phyloP scores from a whole-genome alignment of 805 yeast species.

The Candida germanica region DNA sequence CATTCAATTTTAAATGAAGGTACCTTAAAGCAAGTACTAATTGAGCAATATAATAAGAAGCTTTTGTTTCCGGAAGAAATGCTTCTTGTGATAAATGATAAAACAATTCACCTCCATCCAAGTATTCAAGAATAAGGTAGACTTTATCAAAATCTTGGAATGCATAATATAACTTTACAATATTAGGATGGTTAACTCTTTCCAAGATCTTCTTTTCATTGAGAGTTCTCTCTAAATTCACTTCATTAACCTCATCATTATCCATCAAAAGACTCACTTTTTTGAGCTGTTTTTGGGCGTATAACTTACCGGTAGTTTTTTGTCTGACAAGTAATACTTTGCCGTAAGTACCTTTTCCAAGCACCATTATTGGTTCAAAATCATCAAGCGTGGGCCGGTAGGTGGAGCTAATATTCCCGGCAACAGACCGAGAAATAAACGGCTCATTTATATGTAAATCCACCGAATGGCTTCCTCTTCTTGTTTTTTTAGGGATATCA shows the following conservation, averaged over 20 bases:
- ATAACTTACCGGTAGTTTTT: constrained; percentile 33
- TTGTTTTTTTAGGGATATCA: constrained; percentile 3
- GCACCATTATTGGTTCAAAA: constrained; percentile 41
- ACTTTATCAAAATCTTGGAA: constrained; percentile 44
- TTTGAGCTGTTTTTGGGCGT: constrained; percentile 43
- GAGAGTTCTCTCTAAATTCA: constrained; percentile 29
- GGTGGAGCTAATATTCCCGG: constrained; percentile 1
- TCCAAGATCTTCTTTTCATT: constrained; percentile 41
- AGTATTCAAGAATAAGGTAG: constrained; percentile 41
- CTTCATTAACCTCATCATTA: constrained; percentile 21
- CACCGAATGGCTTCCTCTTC: constrained; percentile 13
- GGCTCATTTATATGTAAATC: constrained; percentile 13
- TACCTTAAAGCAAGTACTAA: constrained; percentile 39
- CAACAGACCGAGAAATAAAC: constrained; percentile 13
- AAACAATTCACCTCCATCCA: constrained; percentile 46
- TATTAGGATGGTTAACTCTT: constrained; percentile 41
- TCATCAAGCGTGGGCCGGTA: constrained; percentile 25
- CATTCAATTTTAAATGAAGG: constrained; percentile 35
- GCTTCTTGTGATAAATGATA: constrained; percentile 35
- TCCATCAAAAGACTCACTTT: constrained; percentile 36
- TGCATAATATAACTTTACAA: constrained; percentile 43
- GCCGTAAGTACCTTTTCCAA: constrained; percentile 45
- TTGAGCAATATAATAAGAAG: constrained; percentile 42
- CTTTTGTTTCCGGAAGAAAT: constrained; percentile 30
- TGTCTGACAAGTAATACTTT: constrained; percentile 42